Evolutionary conservation across 2,329 filamentous ascomycete genomes (phyloP), one percentile per base, ranked within the genome.

Genomic region (Didymella sp.): DNA sequence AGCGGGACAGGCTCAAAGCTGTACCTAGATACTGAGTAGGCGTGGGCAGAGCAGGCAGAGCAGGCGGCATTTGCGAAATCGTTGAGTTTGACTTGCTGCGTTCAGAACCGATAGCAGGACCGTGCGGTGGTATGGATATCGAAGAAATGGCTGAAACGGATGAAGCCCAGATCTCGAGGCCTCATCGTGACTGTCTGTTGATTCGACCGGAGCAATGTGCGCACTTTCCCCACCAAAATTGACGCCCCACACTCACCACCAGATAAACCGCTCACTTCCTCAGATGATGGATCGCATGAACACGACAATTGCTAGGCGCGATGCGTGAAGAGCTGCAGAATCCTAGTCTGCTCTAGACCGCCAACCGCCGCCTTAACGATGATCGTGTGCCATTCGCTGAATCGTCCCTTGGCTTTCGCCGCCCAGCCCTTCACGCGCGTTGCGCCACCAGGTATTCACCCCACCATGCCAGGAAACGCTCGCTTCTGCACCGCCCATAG

Each of bases 371-470:
- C 22, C 33, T 33, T 33, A 6, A 43, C 11, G 31, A 25, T 21
- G 19, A 56, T 53, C 33, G 48, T 27, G 27, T 22, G 52, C 40
- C 17, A 60, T 60, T 60, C 48, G 58, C 46, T 43, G 35, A 49
- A 42, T 47, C 21, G 47, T 46, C 28, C 33, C 52, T 57, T 58
- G 53, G 49, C 54, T 57, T 40, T 47, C 37, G 47, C 48, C 58
- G 40, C 46, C 58, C 27, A 28, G 50, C 35, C 25, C n/a, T 51
- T 53, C 58, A 60, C 58, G 53, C 50, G 53, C 52, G 19, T 42
- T 56, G 25, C 50, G 58, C 58, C 58, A 60, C 58, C 41, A 54
- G 35, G n/a, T 57, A 35, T 31, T 31, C 25, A 50, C 30, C 45
- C 45, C 45, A 51, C 49, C 40, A 51, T 43, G 40, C 30, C 30